phyloP scores from a whole-genome alignment of 2,329 filamentous ascomycete genomes.

The Beauveria brongniartii region DNA sequence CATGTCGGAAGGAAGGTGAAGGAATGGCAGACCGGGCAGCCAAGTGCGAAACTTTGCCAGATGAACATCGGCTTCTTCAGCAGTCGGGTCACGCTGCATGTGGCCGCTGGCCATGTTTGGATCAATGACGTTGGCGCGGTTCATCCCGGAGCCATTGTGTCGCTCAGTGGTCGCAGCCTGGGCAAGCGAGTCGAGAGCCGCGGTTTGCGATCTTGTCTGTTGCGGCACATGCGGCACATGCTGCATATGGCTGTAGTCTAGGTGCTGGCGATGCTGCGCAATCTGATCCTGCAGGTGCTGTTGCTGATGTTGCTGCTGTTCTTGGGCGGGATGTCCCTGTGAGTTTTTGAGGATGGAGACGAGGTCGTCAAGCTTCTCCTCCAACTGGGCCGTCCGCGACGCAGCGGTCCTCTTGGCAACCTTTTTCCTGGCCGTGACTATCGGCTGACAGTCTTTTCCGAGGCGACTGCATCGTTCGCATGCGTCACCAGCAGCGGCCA shows the following conservation, averaged over 20 bases:
- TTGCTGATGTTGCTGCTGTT: conserved; percentile 13
- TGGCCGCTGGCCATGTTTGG: conserved; percentile 7
- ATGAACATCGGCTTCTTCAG: conserved; percentile 29
- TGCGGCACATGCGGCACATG: conserved; percentile 12
- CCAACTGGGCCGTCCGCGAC: conserved; percentile 36
- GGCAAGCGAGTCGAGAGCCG: conserved; percentile 21
- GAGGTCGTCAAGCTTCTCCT: conserved; percentile 42
- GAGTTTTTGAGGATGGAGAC: conserved; percentile 35
- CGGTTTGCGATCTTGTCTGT: conserved; percentile 4
- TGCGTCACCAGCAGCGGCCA: conserved; percentile 23
- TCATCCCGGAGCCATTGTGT: conserved; percentile 9
- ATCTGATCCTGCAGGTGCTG: conserved; percentile 10
- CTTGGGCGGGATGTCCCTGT: conserved; percentile 7
- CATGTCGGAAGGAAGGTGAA: conserved; percentile 30
- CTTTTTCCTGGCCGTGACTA: conserved; percentile 32
- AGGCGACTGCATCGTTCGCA: conserved; percentile 38
- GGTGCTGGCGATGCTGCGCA: conserved; percentile 1
- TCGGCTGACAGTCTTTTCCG: conserved; percentile 38
- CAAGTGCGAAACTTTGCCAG: conserved; percentile 34
- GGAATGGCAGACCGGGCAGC: conserved; percentile 37
- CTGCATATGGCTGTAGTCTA: conserved; percentile 10
- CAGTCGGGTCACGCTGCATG: conserved; percentile 21
- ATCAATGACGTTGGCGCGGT: conserved; percentile 10
- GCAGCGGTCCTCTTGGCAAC: conserved; percentile 25
- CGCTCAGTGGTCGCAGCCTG: conserved; percentile 27